Evolutionary conservation across 176 grass and related monocot species (phyloP).

Genomic region (Pontederia paniculata): DNA sequence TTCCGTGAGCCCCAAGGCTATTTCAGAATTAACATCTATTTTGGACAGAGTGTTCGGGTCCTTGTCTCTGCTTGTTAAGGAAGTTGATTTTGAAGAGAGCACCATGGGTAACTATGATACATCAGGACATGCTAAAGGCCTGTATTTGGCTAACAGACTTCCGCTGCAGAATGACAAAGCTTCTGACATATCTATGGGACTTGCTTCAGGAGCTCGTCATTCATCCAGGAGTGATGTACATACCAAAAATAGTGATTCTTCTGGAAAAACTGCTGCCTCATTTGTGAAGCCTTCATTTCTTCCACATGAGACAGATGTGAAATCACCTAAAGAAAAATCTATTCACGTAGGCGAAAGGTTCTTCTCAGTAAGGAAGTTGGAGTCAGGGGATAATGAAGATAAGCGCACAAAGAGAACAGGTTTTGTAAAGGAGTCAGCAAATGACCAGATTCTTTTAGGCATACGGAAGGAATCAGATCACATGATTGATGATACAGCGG

Average conservation of each 20-base stretch:
- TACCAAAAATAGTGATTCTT: constrained; percentile 17
- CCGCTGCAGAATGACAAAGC: background rate
- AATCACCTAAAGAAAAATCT: constrained; percentile 1
- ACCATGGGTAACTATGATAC: constrained; percentile 15
- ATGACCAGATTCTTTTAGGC: background rate
- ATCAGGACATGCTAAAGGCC: background rate
- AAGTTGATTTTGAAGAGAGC: constrained; percentile 30
- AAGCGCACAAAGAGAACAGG: constrained; percentile 16
- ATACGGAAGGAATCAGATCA: constrained; percentile 19
- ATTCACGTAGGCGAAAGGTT: constrained; percentile 15
- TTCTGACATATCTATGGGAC: constrained; percentile 8
- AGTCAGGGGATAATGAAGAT: constrained; percentile 18
- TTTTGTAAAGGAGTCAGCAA: background rate
- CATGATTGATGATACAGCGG: constrained; percentile 12
- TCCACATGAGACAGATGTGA: constrained; percentile 16
- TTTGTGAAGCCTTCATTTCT: constrained; percentile 8
- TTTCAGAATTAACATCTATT: constrained; percentile 56
- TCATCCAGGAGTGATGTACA: constrained; percentile 18
- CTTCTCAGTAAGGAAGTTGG: constrained; percentile 16
- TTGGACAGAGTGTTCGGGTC: constrained; percentile 66
- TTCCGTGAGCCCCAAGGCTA: constrained; percentile 31
- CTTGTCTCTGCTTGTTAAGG: constrained; percentile 42
- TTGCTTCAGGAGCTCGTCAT: constrained; percentile 7
- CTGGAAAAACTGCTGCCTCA: constrained; percentile 18
- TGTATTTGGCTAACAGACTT: constrained; percentile 7